These are phyloP conservation scores for Cladosporium sp. DNA, from an alignment of 2,329 filamentous ascomycete species.

Conservation along the genomic window DNA sequence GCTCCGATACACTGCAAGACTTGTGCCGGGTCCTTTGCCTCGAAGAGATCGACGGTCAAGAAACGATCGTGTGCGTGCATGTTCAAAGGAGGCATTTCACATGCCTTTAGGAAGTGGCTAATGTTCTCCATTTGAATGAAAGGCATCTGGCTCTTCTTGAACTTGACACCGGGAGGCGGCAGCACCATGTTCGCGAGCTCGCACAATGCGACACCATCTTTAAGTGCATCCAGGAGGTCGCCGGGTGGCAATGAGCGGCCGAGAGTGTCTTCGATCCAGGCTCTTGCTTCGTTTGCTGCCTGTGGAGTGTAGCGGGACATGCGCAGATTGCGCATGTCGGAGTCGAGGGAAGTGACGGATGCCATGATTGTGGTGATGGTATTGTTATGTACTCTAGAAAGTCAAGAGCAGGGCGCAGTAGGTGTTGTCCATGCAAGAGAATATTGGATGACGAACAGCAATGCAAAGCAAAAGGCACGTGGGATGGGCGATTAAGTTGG, in stretches of 20 bases:
- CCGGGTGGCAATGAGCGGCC: conserved; percentile 69
- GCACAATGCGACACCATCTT: conserved; percentile 91
- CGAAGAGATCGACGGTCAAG: conserved; percentile 93
- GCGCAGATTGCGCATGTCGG: conserved; percentile 91
- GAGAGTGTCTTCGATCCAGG: conserved; percentile 82
- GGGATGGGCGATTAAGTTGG: background rate
- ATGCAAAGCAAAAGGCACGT: background rate
- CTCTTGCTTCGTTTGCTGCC: conserved; percentile 78
- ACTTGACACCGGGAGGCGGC: conserved; percentile 77
- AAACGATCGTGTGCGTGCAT: conserved; percentile 94
- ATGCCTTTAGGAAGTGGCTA: conserved; percentile 87
- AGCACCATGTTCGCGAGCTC: conserved; percentile 82
- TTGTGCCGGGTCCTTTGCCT: conserved; percentile 92
- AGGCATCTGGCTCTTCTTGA: conserved; percentile 90
- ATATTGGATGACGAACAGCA: background rate
- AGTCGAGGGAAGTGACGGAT: conserved; percentile 88
- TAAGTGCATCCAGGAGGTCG: conserved; percentile 82
- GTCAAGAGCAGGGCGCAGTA: background rate
- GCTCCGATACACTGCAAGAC: conserved; percentile 89
- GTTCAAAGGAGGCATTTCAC: conserved; percentile 79
- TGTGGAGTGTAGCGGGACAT: conserved; percentile 89
- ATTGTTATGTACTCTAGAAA: background rate
- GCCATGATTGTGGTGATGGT: conserved; percentile 62
- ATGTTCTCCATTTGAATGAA: conserved; percentile 99
- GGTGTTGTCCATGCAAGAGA: background rate